phyloP scores from a whole-genome alignment of 495 filamentous ascomycete species.

The Hyaloscypha finlandica region DNA sequence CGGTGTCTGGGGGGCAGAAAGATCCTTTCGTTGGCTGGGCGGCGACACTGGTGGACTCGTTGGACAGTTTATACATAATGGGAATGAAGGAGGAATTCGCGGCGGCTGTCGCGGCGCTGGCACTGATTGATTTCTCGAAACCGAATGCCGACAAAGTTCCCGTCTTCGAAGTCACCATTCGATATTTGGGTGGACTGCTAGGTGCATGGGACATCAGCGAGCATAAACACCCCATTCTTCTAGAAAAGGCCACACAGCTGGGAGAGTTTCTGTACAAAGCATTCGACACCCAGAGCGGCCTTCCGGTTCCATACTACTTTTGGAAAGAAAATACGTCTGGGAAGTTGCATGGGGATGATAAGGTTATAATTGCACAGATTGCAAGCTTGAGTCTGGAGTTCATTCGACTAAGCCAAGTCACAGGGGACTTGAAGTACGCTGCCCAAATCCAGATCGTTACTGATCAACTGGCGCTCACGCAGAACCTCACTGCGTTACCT shows the following conservation, averaged over 20 bases:
- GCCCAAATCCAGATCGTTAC: constrained; percentile 91
- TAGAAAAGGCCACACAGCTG: constrained; percentile 84
- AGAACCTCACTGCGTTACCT: constrained; percentile 67
- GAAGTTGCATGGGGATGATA: neutral
- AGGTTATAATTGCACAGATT: constrained; percentile 52
- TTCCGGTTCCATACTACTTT: constrained; percentile 84
- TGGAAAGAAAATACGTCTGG: neutral
- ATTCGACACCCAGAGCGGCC: constrained; percentile 94
- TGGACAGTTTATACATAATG: constrained; percentile 98
- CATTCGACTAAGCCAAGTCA: constrained; percentile 87
- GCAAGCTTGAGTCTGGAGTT: constrained; percentile 92
- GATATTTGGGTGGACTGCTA: constrained; percentile 80
- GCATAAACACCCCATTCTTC: constrained; percentile 66
- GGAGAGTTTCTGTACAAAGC: constrained; percentile 84
- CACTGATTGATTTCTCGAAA: constrained; percentile 85
- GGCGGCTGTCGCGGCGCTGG: constrained; percentile 72
- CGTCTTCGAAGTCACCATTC: constrained; percentile 84
- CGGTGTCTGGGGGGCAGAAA: constrained; percentile 56
- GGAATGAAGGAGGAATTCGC: constrained; percentile 83
- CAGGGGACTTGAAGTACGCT: constrained; percentile 82
- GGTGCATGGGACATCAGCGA: constrained; percentile 81
- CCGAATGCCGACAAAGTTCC: constrained; percentile 60
- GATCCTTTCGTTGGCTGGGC: constrained; percentile 92
- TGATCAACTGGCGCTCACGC: constrained; percentile 77
- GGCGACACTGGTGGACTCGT: constrained; percentile 85